Conservation (phyloP, 192 early-diverging fungal genomes). For the Physocladia obscura region DNA sequence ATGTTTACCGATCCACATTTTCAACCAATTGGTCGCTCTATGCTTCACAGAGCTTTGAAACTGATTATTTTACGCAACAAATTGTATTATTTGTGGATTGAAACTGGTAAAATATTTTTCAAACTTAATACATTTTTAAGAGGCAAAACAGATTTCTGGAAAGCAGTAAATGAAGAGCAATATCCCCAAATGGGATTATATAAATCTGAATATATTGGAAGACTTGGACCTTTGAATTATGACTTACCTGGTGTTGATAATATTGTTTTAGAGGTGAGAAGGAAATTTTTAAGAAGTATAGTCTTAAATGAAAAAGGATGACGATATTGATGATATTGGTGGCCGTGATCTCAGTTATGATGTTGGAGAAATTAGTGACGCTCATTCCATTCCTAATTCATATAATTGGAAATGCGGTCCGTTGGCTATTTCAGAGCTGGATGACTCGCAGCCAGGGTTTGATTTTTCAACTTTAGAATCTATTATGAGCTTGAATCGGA, state of each 20-base stretch:
- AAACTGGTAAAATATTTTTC: slow-evolving; percentile 35
- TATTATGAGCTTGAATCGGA: slow-evolving; percentile 29
- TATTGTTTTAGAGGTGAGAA: slow-evolving; percentile 43
- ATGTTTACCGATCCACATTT: slow-evolving; percentile 50
- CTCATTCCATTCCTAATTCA: slow-evolving; percentile 19
- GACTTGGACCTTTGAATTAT: slow-evolving; percentile 48
- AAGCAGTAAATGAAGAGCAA: slow-evolving; percentile 43
- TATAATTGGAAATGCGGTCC: slow-evolving; percentile 39
- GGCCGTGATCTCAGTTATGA: slow-evolving; percentile 20
- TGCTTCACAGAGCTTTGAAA: slow-evolving; percentile 39
- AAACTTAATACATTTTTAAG: background rate
- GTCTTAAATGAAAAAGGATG: slow-evolving; percentile 35
- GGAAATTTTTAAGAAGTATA: background rate
- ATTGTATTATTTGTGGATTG: slow-evolving; percentile 36
- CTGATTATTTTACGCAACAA: slow-evolving; percentile 36
- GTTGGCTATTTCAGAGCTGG: slow-evolving; percentile 51
- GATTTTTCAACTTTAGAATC: slow-evolving; percentile 38
- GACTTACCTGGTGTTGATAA: slow-evolving; percentile 50
- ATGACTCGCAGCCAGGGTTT: slow-evolving; percentile 37
- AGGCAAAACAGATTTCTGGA: slow-evolving; percentile 33
- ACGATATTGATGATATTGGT: slow-evolving; percentile 44
- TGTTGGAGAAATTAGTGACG: slow-evolving; percentile 8
- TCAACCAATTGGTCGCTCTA: slow-evolving; percentile 25
- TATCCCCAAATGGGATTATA: slow-evolving; percentile 48
- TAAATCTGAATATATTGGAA: slow-evolving; percentile 36